phyloP scores from a whole-genome alignment of 371 early-diverging fungal genomes.

The Synchytrium microbalum region DNA sequence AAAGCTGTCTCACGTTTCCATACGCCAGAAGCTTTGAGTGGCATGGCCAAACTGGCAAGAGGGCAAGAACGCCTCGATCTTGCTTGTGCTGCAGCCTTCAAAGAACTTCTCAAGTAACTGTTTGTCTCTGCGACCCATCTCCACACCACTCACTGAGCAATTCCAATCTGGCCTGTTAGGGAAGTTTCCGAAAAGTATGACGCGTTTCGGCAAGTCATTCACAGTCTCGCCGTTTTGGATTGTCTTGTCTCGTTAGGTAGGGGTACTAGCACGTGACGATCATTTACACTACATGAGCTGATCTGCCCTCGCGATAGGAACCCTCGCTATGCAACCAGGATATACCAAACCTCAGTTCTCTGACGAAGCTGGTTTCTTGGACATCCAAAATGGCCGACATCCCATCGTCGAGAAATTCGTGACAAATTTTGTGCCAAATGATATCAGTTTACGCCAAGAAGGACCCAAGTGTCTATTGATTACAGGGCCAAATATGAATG shows the following conservation, averaged over 20 bases:
- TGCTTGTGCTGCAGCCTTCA: no score
- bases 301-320: slow-evolving; percentile 23
- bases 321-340: slow-evolving; percentile 53
- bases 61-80: no score
- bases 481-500: slow-evolving; percentile 98
- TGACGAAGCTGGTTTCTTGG: no score
- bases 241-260: slow-evolving; percentile 60
- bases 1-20: no score
- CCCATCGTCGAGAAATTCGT: slow-evolving; percentile 66
- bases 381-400: slow-evolving; percentile 73
- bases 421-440: slow-evolving; percentile 63
- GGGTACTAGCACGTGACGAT: not conserved
- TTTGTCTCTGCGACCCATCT: no score
- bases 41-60: no score
- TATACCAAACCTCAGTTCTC: slow-evolving; percentile 61
- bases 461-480: slow-evolving; percentile 69
- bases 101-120: no score
- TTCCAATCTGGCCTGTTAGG: no score
- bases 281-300: not conserved
- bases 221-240: slow-evolving; percentile 59
- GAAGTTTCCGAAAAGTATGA: no score
- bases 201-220: slow-evolving; percentile 53
- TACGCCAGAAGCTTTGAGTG: no score
- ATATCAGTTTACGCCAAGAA: slow-evolving; percentile 59
- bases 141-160: no score